Evolutionary conservation across 345 rosid genomes (phyloP), one percentile per base, ranked within the genome.

Genomic region (Euphorbia lathyris): DNA sequence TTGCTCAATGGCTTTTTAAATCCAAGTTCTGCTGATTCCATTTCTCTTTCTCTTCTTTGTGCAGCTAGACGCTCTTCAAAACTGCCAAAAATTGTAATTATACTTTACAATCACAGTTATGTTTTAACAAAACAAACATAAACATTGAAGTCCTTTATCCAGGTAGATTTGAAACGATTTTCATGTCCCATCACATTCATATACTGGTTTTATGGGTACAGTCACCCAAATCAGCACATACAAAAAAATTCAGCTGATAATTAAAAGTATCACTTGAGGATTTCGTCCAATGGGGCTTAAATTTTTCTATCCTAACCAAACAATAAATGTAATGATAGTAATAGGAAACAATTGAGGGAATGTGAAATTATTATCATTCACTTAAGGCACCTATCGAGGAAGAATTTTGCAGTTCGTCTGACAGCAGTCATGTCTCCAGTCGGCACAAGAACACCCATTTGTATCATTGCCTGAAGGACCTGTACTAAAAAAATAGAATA

Each of bases 381-480:
- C 50, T 25, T n/a, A 63, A 67, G 52, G 64, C 67, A 95, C 99
- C 96, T 95, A 58, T 91, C 88, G 67, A 95, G 97, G 82, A 95
- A 95, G 82, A 95, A 95, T 58, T 86, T 82, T 30, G 99, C 97
- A 29, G 99, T 95, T 76, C 99, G 79, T 77, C 97, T 84, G 74
- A 95, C 87, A 69, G 99, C 95, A 59, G 99, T 95, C 88, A 87
- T 83, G 76, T 95, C 99, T 71, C 99, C 99, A 42, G 99, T 95
- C 60, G 99, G 99, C 57, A 95, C 99, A 77, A 95, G 97, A 69
- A 95, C 99, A 69, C 99, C 99, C 99, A 95, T 95, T 82, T 91
- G 99, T 79, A 91, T 67, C 99, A 91, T 91, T 73, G 99, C 87
- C 74, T 90, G 82, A 78, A 95, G 91, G 73, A 95, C 97, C 95